Conservation (phyloP, 192 early-diverging fungal genomes). For the Rhizophagus clarus region DNA sequence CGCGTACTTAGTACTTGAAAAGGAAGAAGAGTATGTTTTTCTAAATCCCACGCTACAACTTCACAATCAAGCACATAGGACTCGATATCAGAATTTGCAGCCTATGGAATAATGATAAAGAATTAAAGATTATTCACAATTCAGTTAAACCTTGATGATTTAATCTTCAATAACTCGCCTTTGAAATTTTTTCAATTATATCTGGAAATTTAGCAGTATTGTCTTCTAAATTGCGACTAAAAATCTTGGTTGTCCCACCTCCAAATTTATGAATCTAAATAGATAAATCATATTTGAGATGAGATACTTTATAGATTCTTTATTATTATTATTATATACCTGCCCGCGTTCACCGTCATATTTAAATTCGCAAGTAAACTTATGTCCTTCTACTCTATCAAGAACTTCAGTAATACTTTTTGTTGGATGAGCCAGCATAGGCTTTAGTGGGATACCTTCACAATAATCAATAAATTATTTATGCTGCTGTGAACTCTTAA, state of each 20-base stretch:
- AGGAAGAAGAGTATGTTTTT: constrained; percentile 85
- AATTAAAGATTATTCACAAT: neutral
- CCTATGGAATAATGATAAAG: constrained; percentile 33
- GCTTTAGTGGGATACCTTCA: constrained; percentile 92
- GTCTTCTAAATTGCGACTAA: constrained; percentile 95
- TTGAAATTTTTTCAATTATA: constrained; percentile 74
- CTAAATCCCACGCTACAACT: constrained; percentile 97
- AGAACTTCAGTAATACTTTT: constrained; percentile 91
- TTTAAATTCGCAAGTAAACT: constrained; percentile 98
- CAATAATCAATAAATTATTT: neutral
- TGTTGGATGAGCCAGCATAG: constrained; percentile 99
- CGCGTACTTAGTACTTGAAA: constrained; percentile 97
- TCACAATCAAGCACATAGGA: constrained; percentile 98
- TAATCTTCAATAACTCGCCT: constrained; percentile 50
- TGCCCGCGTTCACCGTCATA: constrained; percentile 88
- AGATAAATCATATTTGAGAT: neutral
- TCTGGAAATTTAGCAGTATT: constrained; percentile 93
- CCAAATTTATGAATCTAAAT: constrained; percentile 80
- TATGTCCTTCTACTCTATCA: constrained; percentile 88
- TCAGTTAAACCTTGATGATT: neutral
- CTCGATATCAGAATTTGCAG: constrained; percentile 59
- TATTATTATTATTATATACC: constrained; percentile 41
- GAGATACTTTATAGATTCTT: neutral
- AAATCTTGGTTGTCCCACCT: constrained; percentile 78
- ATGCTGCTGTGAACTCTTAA: neutral